Percentiles rank a stretch among this genome's conserved stretches.
phyloP scores from a whole-genome alignment of 192 early-diverging fungal genomes.

The Mortierella alpina region DNA sequence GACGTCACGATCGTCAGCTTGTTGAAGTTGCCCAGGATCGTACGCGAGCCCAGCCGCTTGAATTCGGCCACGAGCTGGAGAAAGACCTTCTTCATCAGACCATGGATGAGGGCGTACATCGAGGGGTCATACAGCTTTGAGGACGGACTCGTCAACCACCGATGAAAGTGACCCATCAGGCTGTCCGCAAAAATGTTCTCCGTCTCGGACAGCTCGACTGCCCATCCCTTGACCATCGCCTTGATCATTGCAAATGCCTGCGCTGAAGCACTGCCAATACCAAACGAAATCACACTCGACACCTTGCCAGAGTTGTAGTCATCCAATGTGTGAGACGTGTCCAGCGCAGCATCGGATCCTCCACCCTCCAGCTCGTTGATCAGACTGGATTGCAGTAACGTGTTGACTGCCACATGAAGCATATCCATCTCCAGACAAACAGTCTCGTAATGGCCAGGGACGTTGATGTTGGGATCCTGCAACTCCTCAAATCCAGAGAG shows the following conservation, averaged over 20 bases:
- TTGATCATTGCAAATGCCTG: slow-evolving; percentile 83
- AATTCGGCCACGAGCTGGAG: slow-evolving; percentile 86
- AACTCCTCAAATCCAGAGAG: slow-evolving; percentile 62
- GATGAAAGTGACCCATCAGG: slow-evolving; percentile 86
- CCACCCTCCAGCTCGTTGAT: slow-evolving; percentile 84
- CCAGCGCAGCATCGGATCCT: slow-evolving; percentile 53
- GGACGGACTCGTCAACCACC: slow-evolving; percentile 85
- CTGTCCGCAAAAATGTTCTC: slow-evolving; percentile 75
- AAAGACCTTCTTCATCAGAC: slow-evolving; percentile 92
- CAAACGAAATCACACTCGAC: slow-evolving; percentile 49
- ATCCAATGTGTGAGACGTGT: slow-evolving; percentile 68
- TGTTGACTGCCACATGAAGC: slow-evolving; percentile 83
- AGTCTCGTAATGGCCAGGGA: slow-evolving; percentile 79
- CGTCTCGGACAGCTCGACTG: slow-evolving; percentile 71
- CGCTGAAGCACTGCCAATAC: slow-evolving; percentile 55
- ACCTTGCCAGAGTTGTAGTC: slow-evolving; percentile 65
- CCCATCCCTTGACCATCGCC: slow-evolving; percentile 83
- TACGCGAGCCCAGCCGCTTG: slow-evolving; percentile 76
- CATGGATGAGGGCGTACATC: slow-evolving; percentile 80
- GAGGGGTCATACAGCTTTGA: slow-evolving; percentile 89
- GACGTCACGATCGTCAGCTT: slow-evolving; percentile 84
- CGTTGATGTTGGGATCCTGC: slow-evolving; percentile 78
- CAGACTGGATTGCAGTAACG: slow-evolving; percentile 78
- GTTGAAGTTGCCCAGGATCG: slow-evolving; percentile 85
- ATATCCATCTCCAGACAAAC: slow-evolving; percentile 90